Percentiles rank a stretch among this genome's conserved stretches.
These are phyloP conservation scores for Aspergillus luchuensis DNA, from an alignment of 2,329 filamentous ascomycete species.

Conservation along the genomic window DNA sequence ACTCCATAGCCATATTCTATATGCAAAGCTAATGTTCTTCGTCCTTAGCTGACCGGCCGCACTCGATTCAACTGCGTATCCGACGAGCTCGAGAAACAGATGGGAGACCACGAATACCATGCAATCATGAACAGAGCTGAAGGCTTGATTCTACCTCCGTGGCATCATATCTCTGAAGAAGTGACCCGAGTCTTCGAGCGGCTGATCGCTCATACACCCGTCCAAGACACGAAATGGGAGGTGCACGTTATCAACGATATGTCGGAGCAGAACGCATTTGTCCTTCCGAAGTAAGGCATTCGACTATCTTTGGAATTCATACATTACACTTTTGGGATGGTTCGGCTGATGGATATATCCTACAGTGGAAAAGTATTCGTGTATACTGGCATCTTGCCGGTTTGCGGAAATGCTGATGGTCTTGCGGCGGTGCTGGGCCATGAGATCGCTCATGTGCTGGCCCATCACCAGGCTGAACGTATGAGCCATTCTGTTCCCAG, in stretches of 20 bases:
- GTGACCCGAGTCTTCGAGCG: slow-evolving; percentile 57
- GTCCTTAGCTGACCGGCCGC: slow-evolving; percentile 52
- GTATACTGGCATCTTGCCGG: slow-evolving; percentile 61
- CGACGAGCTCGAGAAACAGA: slow-evolving; percentile 46
- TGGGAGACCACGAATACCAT: slow-evolving; percentile 49
- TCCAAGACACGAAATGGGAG: slow-evolving; percentile 54
- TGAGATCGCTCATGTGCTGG: slow-evolving; percentile 66
- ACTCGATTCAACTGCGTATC: slow-evolving; percentile 61
- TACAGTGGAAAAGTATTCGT: slow-evolving; percentile 64
- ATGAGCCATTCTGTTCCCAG: slow-evolving; percentile 45
- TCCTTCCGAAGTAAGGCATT: slow-evolving; percentile 56
- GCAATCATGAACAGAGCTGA: slow-evolving; percentile 51
- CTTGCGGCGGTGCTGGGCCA: slow-evolving; percentile 64
- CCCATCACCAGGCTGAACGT: slow-evolving; percentile 58
- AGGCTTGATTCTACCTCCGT: slow-evolving; percentile 52
- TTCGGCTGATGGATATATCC: slow-evolving; percentile 8
- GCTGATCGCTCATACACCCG: slow-evolving; percentile 55
- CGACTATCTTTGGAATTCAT: too few species aligned
- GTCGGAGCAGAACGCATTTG: slow-evolving; percentile 60
- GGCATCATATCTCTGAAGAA: slow-evolving; percentile 19
- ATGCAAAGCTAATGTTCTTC: not conserved
- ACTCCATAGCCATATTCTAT: not conserved
- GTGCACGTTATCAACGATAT: slow-evolving; percentile 60
- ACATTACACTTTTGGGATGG: not conserved
- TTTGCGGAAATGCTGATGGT: slow-evolving; percentile 59